Base-by-base conservation (phyloP, 352 stramenopile species). In the Synura sp. region DNA sequence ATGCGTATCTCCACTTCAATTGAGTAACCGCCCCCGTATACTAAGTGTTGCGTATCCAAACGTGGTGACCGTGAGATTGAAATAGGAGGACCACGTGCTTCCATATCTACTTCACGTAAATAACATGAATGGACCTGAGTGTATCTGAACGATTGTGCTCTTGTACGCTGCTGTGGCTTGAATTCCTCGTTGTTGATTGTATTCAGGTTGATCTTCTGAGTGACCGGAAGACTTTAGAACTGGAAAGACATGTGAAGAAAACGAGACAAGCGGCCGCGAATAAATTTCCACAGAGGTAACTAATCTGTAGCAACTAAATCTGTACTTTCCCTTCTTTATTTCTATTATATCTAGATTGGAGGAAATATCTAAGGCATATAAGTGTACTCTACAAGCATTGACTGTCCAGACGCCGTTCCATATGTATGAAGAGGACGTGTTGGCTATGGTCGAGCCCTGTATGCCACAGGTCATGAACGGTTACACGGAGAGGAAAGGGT, bases 151-250 rank as follows among this genome's bases (percentile, higher is more conserved):
- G n/a, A n/a, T n/a, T n/a, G n/a, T n/a, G n/a, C n/a, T n/a, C n/a
- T n/a, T n/a, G n/a, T n/a, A n/a, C n/a, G n/a, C n/a, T n/a, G n/a
- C n/a, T n/a, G n/a, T n/a, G n/a, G n/a, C n/a, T n/a, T n/a, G n/a
- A n/a, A n/a, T n/a, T n/a, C n/a, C n/a, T n/a, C n/a, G n/a, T n/a
- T n/a, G n/a, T n/a, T n/a, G n/a, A n/a, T n/a, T n/a, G n/a, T n/a
- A n/a, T n/a, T n/a, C 71, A 78, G 44, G 71, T 78, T 2, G 71
- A 78, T 15, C 29, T 78, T 9, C 31, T 78, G 42, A 31, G 38
- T 15, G 71, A 78, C 35, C 35, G 71, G 17, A 78, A 78, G 25
- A 70, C 41, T 7, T 41, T 78, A 33, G 71, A 78, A 12, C 34
- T 77, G 3, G 27, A 74, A 27, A 59, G 34, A 9, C 63, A 29